A percentile compares a stretch with the other conserved stretches of the same genome.
Evolutionary conservation across 2,329 filamentous ascomycete genomes (phyloP).

Genomic region (Coniella vitis): DNA sequence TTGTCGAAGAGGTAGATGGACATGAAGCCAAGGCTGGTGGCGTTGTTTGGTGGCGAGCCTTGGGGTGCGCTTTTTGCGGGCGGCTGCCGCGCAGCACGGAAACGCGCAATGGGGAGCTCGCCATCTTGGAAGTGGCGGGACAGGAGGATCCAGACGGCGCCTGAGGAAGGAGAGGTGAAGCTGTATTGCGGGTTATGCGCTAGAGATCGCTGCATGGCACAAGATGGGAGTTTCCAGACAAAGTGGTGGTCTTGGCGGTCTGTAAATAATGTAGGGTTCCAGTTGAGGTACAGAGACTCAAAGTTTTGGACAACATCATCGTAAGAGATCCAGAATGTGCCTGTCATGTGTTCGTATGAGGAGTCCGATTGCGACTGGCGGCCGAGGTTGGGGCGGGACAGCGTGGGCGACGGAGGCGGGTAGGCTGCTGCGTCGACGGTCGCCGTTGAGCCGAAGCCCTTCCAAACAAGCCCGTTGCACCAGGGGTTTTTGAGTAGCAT

Average conservation of each 20-base stretch:
- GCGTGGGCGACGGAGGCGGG: constrained; percentile 15
- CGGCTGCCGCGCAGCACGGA: constrained; percentile 22
- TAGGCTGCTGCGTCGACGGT: constrained; percentile 20
- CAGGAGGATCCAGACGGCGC: constrained; percentile 74
- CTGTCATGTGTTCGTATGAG: constrained; percentile 39
- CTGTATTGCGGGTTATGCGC: constrained; percentile 68
- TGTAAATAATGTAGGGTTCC: constrained; percentile 81
- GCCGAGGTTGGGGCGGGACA: constrained; percentile 11
- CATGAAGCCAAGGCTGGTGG: constrained; percentile 69
- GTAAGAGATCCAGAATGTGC: constrained; percentile 91
- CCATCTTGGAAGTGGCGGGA: constrained; percentile 76
- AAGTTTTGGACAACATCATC: constrained; percentile 87
- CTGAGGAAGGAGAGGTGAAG: constrained; percentile 49
- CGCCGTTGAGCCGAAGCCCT: constrained; percentile 39
- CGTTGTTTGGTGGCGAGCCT: constrained; percentile 35
- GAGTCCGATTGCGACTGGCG: constrained; percentile 13
- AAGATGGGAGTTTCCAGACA: constrained; percentile 58
- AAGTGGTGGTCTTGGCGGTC: constrained; percentile 87
- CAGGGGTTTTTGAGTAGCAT: constrained; percentile 94
- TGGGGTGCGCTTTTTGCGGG: neutral
- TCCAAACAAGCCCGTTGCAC: constrained; percentile 75
- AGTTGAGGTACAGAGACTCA: constrained; percentile 93
- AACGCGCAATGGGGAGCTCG: constrained; percentile 50
- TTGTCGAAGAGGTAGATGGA: constrained; percentile 72
- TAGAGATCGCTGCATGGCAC: constrained; percentile 46